These are phyloP conservation scores for Tetragonia tetragonoides DNA, from an alignment of 148 eudicot species.

Conservation along the genomic window DNA sequence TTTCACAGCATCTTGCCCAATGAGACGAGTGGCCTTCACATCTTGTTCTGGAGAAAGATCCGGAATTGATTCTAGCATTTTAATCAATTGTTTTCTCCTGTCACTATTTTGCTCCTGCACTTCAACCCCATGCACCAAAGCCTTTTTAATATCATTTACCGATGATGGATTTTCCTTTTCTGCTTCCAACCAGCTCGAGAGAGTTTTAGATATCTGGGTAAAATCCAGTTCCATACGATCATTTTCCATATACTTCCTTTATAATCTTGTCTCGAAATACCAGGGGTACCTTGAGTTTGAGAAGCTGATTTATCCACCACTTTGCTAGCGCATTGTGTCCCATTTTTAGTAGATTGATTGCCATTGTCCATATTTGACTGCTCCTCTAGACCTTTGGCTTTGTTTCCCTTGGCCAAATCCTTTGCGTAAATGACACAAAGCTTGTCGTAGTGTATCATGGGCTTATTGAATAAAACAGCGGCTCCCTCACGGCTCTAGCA, in stretches of 20 bases:
- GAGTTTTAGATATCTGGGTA: background rate
- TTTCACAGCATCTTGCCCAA: conserved; percentile 5
- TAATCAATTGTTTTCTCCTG: background rate
- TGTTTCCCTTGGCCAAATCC: background rate
- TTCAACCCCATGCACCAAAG: conserved; percentile 8
- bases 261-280: background rate
- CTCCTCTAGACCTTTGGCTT: background rate
- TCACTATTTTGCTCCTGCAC: conserved; percentile 9
- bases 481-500: conserved; percentile 6
- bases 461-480: background rate
- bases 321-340: background rate
- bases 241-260: background rate
- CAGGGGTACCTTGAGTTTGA: conserved; percentile 1
- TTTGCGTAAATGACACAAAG: conserved; percentile 3
- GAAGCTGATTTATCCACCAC: background rate
- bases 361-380: background rate
- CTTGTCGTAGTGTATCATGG: conserved; percentile 3
- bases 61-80: background rate
- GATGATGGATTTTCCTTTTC: conserved; percentile 8
- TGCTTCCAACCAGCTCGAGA: conserved; percentile 3
- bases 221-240: conserved; percentile 1
- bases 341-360: background rate
- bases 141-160: background rate
- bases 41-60: background rate
- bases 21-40: conserved; percentile 9